Evolutionary conservation across 345 rosid genomes (phyloP).

Genomic region (Eucalyptus cloeziana): DNA sequence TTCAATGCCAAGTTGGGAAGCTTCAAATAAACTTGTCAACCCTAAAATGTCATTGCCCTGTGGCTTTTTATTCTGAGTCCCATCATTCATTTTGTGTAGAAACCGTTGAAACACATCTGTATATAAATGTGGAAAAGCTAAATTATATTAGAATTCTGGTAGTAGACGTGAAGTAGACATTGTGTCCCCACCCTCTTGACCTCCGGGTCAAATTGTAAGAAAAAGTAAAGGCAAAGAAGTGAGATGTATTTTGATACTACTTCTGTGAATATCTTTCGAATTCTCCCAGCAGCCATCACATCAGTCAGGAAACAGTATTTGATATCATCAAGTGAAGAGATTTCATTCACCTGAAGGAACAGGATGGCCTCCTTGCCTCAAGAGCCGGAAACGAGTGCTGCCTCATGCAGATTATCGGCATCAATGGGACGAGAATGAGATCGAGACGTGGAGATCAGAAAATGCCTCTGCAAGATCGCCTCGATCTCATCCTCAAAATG

Average conservation of each 20-base stretch:
- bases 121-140: background rate
- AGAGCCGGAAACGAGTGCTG: constrained; percentile 21
- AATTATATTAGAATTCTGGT: background rate
- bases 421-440: background rate
- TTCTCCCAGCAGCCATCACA: background rate
- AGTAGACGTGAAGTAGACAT: background rate
- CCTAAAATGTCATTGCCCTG: background rate
- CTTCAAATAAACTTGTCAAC: constrained; percentile 32
- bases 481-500: background rate
- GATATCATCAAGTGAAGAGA: background rate
- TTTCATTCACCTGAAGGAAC: constrained; percentile 9
- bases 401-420: constrained; percentile 1
- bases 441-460: background rate
- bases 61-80: background rate
- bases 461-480: background rate
- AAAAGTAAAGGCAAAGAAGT: no score
- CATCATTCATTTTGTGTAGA: background rate
- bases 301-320: background rate
- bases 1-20: constrained; percentile 27
- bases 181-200: background rate
- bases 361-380: constrained; percentile 20
- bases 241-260: no score
- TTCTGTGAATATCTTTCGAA: background rate
- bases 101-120: constrained; percentile 18
- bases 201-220: background rate